Evolutionary conservation across 2,329 filamentous ascomycete genomes (phyloP).

Genomic region (Fusarium nelsonii): DNA sequence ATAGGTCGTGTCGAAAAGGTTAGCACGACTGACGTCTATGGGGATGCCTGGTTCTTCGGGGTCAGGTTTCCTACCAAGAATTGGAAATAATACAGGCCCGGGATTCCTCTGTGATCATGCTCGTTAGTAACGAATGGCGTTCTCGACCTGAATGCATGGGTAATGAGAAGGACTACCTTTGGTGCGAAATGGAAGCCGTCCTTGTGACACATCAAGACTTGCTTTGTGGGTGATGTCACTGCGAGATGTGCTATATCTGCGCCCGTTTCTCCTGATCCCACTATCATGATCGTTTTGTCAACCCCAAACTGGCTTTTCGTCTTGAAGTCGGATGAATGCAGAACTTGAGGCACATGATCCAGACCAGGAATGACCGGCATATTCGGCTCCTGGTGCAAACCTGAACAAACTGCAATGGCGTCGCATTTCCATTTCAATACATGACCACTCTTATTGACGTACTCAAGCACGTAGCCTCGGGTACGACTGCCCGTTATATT

Average conservation of each 20-base stretch:
- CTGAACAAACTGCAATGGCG: too few species aligned
- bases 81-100: background rate
- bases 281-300: background rate
- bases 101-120: background rate
- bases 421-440: too few species aligned
- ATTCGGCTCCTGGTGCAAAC: too few species aligned
- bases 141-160: too few species aligned
- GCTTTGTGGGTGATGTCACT: background rate
- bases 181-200: constrained; percentile 13
- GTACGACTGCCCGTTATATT: too few species aligned
- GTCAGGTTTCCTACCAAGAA: background rate
- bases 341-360: too few species aligned
- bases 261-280: background rate
- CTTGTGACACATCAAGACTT: constrained; percentile 4
- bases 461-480: too few species aligned
- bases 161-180: background rate
- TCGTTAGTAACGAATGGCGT: rapidly evolving
- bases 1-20: constrained; percentile 2
- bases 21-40: constrained; percentile 7
- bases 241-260: background rate
- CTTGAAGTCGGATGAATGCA: too few species aligned
- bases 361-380: too few species aligned
- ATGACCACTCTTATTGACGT: too few species aligned
- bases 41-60: constrained; percentile 1
- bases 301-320: background rate